Evolutionary conservation across 805 yeast genomes (phyloP).

Genomic region (Candida wancherniae): DNA sequence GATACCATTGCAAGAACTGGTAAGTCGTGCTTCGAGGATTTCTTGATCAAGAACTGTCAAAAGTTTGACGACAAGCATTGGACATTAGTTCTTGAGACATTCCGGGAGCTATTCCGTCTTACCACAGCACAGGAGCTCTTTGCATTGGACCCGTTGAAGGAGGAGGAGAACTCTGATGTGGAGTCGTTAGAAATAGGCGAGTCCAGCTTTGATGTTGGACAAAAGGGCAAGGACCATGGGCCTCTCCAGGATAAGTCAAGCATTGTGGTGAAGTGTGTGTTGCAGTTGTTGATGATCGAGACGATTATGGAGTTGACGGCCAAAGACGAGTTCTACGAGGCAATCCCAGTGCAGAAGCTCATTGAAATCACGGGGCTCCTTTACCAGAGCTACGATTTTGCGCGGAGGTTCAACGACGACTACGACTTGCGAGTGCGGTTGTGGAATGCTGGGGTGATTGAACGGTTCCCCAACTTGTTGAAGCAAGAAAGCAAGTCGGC

Average conservation of each 20-base stretch:
- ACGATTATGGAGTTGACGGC: conserved; percentile 76
- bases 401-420: conserved; percentile 83
- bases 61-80: conserved; percentile 69
- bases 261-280: conserved; percentile 86
- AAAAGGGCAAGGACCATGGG: conserved; percentile 6
- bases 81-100: conserved; percentile 61
- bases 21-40: conserved; percentile 75
- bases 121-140: conserved; percentile 87
- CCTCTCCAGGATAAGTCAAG: conserved; percentile 43
- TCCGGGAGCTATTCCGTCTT: conserved; percentile 64
- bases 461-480: conserved; percentile 82
- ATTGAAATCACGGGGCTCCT: conserved; percentile 56
- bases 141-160: conserved; percentile 48
- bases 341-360: conserved; percentile 64
- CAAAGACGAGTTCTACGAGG: conserved; percentile 58
- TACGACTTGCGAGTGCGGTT: conserved; percentile 81
- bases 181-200: conserved; percentile 18
- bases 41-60: conserved; percentile 68
- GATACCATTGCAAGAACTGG: conserved; percentile 97
- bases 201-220: too few species aligned
- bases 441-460: conserved; percentile 90
- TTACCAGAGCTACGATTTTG: conserved; percentile 70
- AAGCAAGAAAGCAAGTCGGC: conserved; percentile 90
- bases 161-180: conserved; percentile 17
- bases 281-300: conserved; percentile 86